Evolutionary conservation across 805 yeast species (phyloP).

Genomic region (Cyberlindnera saturnus): DNA sequence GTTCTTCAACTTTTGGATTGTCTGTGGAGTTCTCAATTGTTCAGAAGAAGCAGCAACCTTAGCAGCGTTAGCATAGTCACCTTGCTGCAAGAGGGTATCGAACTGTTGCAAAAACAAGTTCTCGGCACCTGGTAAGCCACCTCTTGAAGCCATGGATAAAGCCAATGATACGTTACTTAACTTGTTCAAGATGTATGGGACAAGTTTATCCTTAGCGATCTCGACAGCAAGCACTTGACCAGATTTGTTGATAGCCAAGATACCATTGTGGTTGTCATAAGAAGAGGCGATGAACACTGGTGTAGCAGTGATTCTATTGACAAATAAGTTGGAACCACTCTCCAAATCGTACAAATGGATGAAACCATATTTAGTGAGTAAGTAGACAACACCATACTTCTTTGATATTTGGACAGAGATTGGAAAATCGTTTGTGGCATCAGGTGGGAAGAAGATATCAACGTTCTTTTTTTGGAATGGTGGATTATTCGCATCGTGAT

Average conservation of each 20-base stretch:
- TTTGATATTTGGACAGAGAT: constrained; percentile 82
- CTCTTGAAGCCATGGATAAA: constrained; percentile 83
- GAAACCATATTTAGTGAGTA: constrained; percentile 93
- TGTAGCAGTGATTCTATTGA: constrained; percentile 93
- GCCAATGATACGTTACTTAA: constrained; percentile 85
- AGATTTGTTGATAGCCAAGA: constrained; percentile 86
- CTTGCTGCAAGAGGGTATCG: constrained; percentile 73
- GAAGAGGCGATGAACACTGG: constrained; percentile 87
- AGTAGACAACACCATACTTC: constrained; percentile 79
- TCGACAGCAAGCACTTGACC: constrained; percentile 95
- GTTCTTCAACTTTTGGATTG: constrained; percentile 86
- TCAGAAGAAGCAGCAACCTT: constrained; percentile 94
- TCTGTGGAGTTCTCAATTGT: constrained; percentile 88
- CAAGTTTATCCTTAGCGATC: constrained; percentile 73
- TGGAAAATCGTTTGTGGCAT: constrained; percentile 94
- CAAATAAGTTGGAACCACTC: constrained; percentile 86
- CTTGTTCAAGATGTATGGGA: constrained; percentile 84
- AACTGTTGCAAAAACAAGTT: constrained; percentile 86
- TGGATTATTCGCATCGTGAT: constrained; percentile 75
- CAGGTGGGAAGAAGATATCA: constrained; percentile 94
- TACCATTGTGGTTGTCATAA: constrained; percentile 71
- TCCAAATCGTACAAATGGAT: constrained; percentile 93
- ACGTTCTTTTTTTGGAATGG: constrained; percentile 91
- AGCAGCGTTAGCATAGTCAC: constrained; percentile 90
- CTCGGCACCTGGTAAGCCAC: constrained; percentile 97